Conservation (phyloP, 257 asterid genomes). For the Primulina tabacum region DNA sequence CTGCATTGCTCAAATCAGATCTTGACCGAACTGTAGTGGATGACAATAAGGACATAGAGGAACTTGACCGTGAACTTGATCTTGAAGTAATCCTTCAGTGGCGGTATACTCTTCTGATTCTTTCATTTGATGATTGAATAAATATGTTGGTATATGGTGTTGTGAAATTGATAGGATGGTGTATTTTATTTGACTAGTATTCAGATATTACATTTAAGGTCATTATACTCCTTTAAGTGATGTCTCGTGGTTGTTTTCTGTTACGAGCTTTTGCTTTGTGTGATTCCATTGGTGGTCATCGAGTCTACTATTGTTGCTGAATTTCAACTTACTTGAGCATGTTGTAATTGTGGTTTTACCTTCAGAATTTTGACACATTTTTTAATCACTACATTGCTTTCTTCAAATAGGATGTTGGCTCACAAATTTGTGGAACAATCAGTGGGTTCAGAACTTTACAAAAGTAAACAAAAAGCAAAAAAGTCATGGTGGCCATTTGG, state of each 20-base stretch:
- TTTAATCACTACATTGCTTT: conserved; percentile 21
- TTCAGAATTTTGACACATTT: conserved; percentile 15
- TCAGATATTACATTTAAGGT: background rate
- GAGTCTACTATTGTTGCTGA: conserved; percentile 10
- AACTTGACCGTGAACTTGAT: conserved; percentile 87
- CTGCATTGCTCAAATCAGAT: conserved; percentile 74
- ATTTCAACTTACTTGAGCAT: conserved; percentile 16
- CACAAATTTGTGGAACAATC: conserved; percentile 93
- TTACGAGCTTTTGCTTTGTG: conserved; percentile 2
- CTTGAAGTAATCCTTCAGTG: conserved; percentile 84
- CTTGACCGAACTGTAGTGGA: conserved; percentile 63
- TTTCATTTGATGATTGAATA: conserved; percentile 1
- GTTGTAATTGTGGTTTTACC: conserved; percentile 20
- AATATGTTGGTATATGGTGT: conserved; percentile 12
- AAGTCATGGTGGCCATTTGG: conserved; percentile 97
- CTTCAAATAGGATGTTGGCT: conserved; percentile 84
- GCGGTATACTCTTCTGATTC: conserved; percentile 51
- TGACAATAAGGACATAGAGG: conserved; percentile 75
- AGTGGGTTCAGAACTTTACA: conserved; percentile 48
- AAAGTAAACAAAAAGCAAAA: conserved; percentile 51
- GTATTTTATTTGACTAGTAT: conserved; percentile 5
- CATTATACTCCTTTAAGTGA: conserved; percentile 9
- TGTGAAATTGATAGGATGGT: conserved; percentile 24
- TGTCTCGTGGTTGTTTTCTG: conserved; percentile 21
- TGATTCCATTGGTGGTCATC: conserved; percentile 4